A percentile compares a stretch with the other conserved stretches of the same genome.
Conservation (phyloP, 2,329 filamentous ascomycete species). For the Chrysoporthe austroafricana region DNA sequence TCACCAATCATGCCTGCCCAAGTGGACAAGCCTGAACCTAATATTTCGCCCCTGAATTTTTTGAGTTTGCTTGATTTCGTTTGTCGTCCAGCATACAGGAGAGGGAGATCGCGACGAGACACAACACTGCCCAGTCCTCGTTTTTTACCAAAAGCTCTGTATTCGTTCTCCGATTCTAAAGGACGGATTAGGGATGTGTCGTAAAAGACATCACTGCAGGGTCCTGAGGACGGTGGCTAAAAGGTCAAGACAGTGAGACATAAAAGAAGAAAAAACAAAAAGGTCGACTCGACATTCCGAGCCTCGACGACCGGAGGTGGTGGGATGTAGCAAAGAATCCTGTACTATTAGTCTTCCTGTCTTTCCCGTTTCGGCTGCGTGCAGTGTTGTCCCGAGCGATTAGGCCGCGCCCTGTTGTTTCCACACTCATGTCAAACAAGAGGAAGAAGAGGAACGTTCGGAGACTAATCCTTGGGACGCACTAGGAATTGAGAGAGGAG, state of each 20-base stretch:
- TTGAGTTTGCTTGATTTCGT: not conserved
- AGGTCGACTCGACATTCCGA: not conserved
- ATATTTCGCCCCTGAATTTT: not conserved
- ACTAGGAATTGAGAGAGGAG: constrained; percentile 28
- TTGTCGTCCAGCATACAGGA: constrained; percentile 11
- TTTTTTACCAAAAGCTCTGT: constrained; percentile 16
- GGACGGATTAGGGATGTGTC: constrained; percentile 28
- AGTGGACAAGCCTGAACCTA: constrained; percentile 9
- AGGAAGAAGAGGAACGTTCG: constrained; percentile 11
- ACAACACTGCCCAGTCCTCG: constrained; percentile 5
- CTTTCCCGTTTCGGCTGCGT: constrained; percentile 15
- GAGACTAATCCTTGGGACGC: constrained; percentile 27
- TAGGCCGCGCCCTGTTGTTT: constrained; percentile 15
- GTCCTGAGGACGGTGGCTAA: constrained; percentile 26
- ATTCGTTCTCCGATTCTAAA: constrained; percentile 28
- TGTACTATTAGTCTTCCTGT: constrained; percentile 20
- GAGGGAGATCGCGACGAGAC: constrained; percentile 7
- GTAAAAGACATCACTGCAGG: constrained; percentile 20
- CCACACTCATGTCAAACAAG: constrained; percentile 14
- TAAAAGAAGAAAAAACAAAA: constrained; percentile 14
- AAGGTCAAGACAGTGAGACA: constrained; percentile 27
- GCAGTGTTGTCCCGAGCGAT: constrained; percentile 23
- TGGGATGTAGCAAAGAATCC: not conserved
- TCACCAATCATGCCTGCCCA: constrained; percentile 2
- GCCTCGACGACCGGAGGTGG: not conserved